Conservation (phyloP, 78 protist genomes). For the Dictyostelium purpureum region DNA sequence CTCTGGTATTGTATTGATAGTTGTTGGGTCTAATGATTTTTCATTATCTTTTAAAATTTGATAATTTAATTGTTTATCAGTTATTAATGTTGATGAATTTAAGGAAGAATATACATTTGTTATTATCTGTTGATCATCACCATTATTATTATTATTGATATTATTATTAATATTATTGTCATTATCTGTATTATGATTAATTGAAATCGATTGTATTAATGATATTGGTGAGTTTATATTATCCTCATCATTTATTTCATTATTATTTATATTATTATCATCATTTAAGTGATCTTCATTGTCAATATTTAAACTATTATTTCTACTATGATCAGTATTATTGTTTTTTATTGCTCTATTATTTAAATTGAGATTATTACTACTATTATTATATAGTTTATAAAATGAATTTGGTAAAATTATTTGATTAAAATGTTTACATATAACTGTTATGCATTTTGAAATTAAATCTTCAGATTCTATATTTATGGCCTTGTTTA, state of each 20-base stretch:
- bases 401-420: constrained; percentile 29
- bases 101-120: not conserved
- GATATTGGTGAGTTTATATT: not conserved
- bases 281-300: not conserved
- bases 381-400: constrained; percentile 7
- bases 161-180: not conserved
- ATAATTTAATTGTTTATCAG: not conserved
- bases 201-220: not conserved
- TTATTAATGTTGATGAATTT: not conserved
- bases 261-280: not conserved
- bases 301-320: not conserved
- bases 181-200: not conserved
- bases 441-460: constrained; percentile 65
- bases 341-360: not conserved
- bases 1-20: constrained; percentile 71
- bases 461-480: constrained; percentile 61
- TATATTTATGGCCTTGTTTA: constrained; percentile 64
- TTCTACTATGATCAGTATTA: not conserved
- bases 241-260: not conserved
- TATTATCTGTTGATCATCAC: no score
- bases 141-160: not conserved
- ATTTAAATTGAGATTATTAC: not conserved
- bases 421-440: constrained; percentile 75
- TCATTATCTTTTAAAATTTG: constrained; percentile 11
- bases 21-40: constrained; percentile 49